Evolutionary conservation across 1,139 yeast species (phyloP).

Genomic region (Hyphopichia pseudoburtonii): DNA sequence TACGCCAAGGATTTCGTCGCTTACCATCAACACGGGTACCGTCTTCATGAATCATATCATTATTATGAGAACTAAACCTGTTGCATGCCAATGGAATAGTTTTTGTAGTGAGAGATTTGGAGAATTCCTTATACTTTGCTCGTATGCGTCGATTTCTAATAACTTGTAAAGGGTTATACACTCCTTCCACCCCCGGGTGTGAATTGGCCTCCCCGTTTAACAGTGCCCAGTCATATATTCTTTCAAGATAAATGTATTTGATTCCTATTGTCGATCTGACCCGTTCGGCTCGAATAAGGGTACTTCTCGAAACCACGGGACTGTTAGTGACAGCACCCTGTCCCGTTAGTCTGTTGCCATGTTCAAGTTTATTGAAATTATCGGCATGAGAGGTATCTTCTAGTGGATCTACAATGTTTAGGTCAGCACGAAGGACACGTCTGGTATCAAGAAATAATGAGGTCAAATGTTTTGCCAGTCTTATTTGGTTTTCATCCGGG

Average conservation of each 20-base stretch:
- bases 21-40: too few species aligned
- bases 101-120: constrained; percentile 31
- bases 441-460: constrained; percentile 44
- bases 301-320: constrained; percentile 30
- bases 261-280: constrained; percentile 52
- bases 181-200: constrained; percentile 58
- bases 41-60: too few species aligned
- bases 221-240: constrained; percentile 27
- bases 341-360: constrained; percentile 6
- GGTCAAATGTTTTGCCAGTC: constrained; percentile 45
- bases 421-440: constrained; percentile 40
- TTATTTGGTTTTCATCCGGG: constrained; percentile 16
- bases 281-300: constrained; percentile 52
- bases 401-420: constrained; percentile 36
- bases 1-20: constrained; percentile 31
- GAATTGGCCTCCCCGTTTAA: constrained; percentile 10
- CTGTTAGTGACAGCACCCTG: constrained; percentile 8
- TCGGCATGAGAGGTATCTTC: constrained; percentile 10
- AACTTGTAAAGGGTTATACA: constrained; percentile 78
- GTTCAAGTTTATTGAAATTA: neutral
- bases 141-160: constrained; percentile 66
- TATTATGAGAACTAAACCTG: constrained; percentile 47
- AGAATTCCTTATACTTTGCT: constrained; percentile 45
- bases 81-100: constrained; percentile 53
- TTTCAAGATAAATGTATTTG: constrained; percentile 50